A percentile compares a stretch with the other conserved stretches of the same genome.
These are phyloP conservation scores for Ambrosiella xylebori DNA, from an alignment of 2,329 filamentous ascomycete species.

Conservation along the genomic window DNA sequence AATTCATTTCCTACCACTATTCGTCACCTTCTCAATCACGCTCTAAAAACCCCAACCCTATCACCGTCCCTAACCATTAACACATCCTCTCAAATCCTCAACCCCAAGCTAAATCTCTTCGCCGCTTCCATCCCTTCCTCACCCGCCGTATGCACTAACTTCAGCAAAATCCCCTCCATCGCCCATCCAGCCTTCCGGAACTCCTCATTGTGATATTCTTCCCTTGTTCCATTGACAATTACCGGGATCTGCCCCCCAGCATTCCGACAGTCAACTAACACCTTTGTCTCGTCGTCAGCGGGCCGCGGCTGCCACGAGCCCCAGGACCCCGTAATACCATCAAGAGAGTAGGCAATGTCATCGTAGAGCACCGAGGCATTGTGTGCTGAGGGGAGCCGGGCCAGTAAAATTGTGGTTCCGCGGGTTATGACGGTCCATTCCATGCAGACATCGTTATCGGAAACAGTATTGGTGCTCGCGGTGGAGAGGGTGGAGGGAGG, in stretches of 20 bases:
- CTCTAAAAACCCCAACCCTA: background rate
- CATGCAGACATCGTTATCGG: constrained; percentile 6
- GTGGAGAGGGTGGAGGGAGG: background rate
- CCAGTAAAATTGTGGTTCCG: constrained; percentile 10
- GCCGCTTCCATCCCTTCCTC: background rate
- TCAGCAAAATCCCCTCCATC: constrained; percentile 9
- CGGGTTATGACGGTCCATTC: constrained; percentile 13
- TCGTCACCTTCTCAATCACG: background rate
- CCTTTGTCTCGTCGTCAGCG: background rate
- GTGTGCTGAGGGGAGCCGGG: constrained; percentile 3
- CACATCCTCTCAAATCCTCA: background rate
- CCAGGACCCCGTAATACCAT: constrained; percentile 10
- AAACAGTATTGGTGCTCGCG: background rate
- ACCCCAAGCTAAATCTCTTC: background rate
- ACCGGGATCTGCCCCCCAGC: constrained; percentile 11
- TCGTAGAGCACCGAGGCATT: constrained; percentile 12
- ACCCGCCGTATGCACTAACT: constrained; percentile 6
- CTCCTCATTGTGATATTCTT: constrained; percentile 7
- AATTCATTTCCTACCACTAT: too few relatives aligned
- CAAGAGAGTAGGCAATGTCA: constrained; percentile 12
- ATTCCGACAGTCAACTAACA: constrained; percentile 11
- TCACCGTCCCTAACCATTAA: background rate
- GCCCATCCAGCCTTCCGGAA: constrained; percentile 4
- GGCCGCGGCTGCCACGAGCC: constrained; percentile 8
- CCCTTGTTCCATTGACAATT: constrained; percentile 8